Conservation (phyloP, 2,329 filamentous ascomycete genomes). For the Sordariomycetes sp. region DNA sequence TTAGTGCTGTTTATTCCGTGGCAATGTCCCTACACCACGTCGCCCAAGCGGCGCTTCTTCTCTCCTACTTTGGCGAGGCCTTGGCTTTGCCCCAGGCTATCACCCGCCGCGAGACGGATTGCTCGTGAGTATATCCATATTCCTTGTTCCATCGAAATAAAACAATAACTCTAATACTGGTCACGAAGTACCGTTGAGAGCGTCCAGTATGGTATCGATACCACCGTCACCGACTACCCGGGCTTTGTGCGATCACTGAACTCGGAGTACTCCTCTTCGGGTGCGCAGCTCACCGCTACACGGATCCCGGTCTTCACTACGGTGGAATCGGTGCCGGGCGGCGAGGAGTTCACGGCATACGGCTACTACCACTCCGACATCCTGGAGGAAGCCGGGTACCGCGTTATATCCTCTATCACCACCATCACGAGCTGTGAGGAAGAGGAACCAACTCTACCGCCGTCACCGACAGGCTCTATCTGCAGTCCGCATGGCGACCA, state of each 20-base stretch:
- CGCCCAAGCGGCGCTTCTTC: not conserved
- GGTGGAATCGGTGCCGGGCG: conserved; percentile 6
- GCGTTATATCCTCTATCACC: conserved; percentile 8
- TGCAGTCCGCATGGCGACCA: conserved; percentile 7
- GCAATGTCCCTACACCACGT: not conserved
- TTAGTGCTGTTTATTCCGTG: not conserved
- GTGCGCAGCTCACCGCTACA: conserved; percentile 9
- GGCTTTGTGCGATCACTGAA: conserved; percentile 12
- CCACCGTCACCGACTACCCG: conserved; percentile 10
- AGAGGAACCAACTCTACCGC: conserved; percentile 6
- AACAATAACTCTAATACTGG: not conserved
- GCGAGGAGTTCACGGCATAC: conserved; percentile 11
- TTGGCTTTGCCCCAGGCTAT: conserved; percentile 7
- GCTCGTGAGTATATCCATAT: not conserved
- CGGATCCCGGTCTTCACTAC: conserved; percentile 11
- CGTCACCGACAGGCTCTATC: conserved; percentile 10
- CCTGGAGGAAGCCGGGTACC: conserved; percentile 11
- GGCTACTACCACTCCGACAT: conserved; percentile 11
- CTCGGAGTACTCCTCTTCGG: conserved; percentile 11
- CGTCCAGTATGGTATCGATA: conserved; percentile 12
- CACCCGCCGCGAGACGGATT: conserved; percentile 9
- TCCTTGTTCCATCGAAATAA: not conserved
- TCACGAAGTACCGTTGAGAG: conserved; percentile 5
- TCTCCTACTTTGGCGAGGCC: conserved; percentile 2
- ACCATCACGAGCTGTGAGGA: conserved; percentile 7